Conservation (phyloP, 2,329 filamentous ascomycete species). For the Pseudocercospora fuligena region DNA sequence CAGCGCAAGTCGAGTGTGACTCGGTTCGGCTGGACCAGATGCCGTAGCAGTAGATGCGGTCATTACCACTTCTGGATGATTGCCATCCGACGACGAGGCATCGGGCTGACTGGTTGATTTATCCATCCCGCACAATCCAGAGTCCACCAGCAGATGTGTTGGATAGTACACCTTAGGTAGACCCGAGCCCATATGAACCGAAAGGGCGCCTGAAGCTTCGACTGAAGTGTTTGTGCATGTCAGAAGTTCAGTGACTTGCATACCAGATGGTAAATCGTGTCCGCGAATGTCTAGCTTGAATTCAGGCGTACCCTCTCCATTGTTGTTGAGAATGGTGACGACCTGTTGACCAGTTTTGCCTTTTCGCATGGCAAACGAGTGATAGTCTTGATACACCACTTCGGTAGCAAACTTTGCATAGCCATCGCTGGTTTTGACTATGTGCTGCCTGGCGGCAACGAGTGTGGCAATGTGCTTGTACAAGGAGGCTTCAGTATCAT, state of each 20-base stretch:
- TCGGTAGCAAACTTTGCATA: slow-evolving; percentile 51
- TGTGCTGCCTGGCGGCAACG: slow-evolving; percentile 51
- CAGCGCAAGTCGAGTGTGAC: not conserved
- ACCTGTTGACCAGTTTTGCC: slow-evolving; percentile 47
- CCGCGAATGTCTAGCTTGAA: slow-evolving; percentile 42
- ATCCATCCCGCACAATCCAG: slow-evolving; percentile 33
- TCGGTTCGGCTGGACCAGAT: not conserved
- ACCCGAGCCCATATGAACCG: slow-evolving; percentile 42
- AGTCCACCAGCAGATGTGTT: slow-evolving; percentile 29
- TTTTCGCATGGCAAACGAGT: slow-evolving; percentile 53
- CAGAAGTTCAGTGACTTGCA: slow-evolving; percentile 41
- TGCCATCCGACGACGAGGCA: not conserved
- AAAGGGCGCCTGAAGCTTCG: slow-evolving; percentile 34
- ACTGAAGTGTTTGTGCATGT: slow-evolving; percentile 40
- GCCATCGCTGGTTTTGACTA: slow-evolving; percentile 43
- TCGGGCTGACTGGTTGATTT: not conserved
- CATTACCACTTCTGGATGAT: not conserved
- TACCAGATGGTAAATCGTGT: slow-evolving; percentile 37
- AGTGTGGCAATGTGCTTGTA: slow-evolving; percentile 47
- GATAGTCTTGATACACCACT: slow-evolving; percentile 50
- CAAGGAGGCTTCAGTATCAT: slow-evolving; percentile 46
- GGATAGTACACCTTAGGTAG: slow-evolving; percentile 44
- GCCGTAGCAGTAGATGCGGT: not conserved
- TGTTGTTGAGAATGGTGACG: slow-evolving; percentile 52
- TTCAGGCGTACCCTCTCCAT: slow-evolving; percentile 41